Evolutionary conservation across 768 basidiomycete species (phyloP).

Genomic region (Lentinula raphanica): DNA sequence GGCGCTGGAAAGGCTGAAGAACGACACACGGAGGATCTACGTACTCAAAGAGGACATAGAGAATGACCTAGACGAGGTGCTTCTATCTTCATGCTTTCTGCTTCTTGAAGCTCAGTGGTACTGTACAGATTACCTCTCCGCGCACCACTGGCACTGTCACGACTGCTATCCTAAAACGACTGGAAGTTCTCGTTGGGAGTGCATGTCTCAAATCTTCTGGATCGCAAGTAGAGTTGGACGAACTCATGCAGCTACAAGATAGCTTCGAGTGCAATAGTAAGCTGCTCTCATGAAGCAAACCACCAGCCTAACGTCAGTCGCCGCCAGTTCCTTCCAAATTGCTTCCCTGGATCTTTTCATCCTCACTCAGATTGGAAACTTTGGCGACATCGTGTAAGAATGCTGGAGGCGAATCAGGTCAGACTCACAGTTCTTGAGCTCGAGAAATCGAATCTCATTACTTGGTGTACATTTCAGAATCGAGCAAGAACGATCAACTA

Average conservation of each 20-base stretch:
- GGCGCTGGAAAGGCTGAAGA: slow-evolving; percentile 8
- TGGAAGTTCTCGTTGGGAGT: slow-evolving; percentile 52
- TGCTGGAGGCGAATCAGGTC: slow-evolving; percentile 17
- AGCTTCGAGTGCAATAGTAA: slow-evolving; percentile 80
- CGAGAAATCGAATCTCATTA: neutral
- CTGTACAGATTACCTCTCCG: slow-evolving; percentile 58
- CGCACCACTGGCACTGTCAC: slow-evolving; percentile 49
- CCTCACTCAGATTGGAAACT: slow-evolving; percentile 46
- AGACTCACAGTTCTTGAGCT: slow-evolving; percentile 17
- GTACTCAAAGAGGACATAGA: neutral
- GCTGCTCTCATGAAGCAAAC: slow-evolving; percentile 18
- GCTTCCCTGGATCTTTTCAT: slow-evolving; percentile 53
- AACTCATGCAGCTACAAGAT: slow-evolving; percentile 65
- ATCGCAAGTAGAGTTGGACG: slow-evolving; percentile 37
- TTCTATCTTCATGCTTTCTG: slow-evolving; percentile 15
- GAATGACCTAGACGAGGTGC: slow-evolving; percentile 60
- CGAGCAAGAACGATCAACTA: slow-evolving; percentile 36
- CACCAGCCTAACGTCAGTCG: neutral
- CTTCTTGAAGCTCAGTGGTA: neutral
- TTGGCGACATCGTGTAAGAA: slow-evolving; percentile 42
- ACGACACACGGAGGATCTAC: slow-evolving; percentile 13
- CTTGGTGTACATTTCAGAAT: slow-evolving; percentile 21
- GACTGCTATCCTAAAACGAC: slow-evolving; percentile 45
- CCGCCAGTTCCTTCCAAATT: slow-evolving; percentile 67
- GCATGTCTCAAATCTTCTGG: slow-evolving; percentile 29